Evolutionary conservation across 495 filamentous ascomycete genomes (phyloP).

Genomic region (Lichina pygmaea): DNA sequence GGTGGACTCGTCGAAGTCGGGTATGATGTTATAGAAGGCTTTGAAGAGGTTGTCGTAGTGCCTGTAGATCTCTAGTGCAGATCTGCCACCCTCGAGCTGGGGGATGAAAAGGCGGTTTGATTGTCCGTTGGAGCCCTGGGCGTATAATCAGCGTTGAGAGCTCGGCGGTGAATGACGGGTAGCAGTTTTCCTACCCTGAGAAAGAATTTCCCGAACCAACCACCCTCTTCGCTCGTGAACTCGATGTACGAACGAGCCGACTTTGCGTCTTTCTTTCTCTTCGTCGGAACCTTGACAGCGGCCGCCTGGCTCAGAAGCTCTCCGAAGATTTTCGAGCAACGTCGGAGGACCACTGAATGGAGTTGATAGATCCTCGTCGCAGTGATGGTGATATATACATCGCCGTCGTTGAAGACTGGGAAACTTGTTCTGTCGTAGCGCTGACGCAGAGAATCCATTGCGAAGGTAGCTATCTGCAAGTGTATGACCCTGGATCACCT

Average conservation of each 20-base stretch:
- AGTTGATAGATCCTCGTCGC: conserved; percentile 11
- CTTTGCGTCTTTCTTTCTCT: conserved; percentile 1
- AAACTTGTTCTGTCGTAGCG: not conserved
- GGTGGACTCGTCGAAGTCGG: conserved; percentile 10
- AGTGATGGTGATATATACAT: conserved; percentile 13
- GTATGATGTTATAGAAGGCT: conserved; percentile 14
- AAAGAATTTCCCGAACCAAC: not conserved
- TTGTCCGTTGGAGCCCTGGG: not conserved
- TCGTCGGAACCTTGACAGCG: conserved; percentile 1
- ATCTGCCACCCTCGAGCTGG: conserved; percentile 7
- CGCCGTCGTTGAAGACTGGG: conserved; percentile 12
- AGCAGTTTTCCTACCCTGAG: not conserved
- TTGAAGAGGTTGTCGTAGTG: conserved; percentile 16
- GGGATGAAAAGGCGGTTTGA: not conserved
- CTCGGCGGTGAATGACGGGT: not conserved
- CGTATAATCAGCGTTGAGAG: not conserved
- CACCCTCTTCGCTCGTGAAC: conserved; percentile 1
- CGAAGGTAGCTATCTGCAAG: too few relatives aligned
- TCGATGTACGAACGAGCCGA: conserved; percentile 6
- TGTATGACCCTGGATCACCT: too few relatives aligned
- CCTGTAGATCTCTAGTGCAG: conserved; percentile 3
- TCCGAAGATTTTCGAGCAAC: conserved; percentile 5
- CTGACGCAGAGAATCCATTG: too few relatives aligned
- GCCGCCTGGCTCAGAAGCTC: conserved; percentile 3
- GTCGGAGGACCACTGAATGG: conserved; percentile 9